These are phyloP conservation scores for Colletotrichum ledebouriae DNA, from an alignment of 2,329 filamentous ascomycete species.

Conservation along the genomic window DNA sequence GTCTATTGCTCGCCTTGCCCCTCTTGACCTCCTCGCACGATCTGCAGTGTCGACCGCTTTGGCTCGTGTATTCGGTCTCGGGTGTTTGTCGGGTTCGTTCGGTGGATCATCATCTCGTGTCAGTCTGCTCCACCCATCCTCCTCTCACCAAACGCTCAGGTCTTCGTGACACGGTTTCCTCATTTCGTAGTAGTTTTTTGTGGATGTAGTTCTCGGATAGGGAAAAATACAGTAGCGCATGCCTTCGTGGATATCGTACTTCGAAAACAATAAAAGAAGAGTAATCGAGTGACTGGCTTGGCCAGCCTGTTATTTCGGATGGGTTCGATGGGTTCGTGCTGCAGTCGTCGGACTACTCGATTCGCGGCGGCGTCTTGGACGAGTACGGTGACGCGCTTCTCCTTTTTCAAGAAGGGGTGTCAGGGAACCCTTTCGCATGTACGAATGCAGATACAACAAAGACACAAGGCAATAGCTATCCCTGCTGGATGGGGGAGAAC, in stretches of 20 bases:
- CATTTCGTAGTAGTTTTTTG: neutral
- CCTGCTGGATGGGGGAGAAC: neutral
- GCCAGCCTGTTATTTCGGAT: neutral
- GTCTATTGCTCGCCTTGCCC: neutral
- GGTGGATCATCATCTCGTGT: accelerated
- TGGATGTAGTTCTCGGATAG: neutral
- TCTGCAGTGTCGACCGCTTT: neutral
- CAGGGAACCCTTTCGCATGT: constrained; percentile 24
- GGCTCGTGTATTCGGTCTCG: neutral
- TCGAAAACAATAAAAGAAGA: constrained; percentile 21
- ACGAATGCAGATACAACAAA: neutral
- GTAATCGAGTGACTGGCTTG: neutral
- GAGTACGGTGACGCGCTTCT: constrained; percentile 55
- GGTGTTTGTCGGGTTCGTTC: accelerated
- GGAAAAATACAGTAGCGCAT: constrained; percentile 22
- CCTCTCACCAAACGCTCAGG: neutral
- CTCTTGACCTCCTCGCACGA: accelerated
- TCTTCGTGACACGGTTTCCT: no score
- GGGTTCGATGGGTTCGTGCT: neutral
- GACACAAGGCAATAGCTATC: constrained; percentile 2
- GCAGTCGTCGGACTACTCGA: constrained; percentile 53
- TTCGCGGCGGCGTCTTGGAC: constrained; percentile 57
- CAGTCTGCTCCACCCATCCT: neutral
- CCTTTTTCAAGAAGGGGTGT: constrained; percentile 41
- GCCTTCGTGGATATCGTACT: constrained; percentile 37